Conservation (phyloP, 257 asterid genomes). For the Scutellaria galericulata region DNA sequence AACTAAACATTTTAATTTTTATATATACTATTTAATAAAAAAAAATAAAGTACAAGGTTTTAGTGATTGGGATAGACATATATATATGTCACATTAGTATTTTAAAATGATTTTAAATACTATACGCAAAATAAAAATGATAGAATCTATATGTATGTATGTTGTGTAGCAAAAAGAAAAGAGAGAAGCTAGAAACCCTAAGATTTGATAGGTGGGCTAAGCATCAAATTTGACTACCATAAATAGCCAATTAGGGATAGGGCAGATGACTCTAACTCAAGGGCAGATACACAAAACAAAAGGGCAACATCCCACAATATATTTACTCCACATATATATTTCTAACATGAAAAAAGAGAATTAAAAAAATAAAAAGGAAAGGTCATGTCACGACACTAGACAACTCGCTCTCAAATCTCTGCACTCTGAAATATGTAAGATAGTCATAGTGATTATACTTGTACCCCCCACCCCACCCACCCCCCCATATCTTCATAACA, state of each 20-base stretch:
- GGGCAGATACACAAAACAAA: constrained; percentile 36
- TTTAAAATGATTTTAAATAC: too few relatives aligned
- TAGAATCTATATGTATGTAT: too few relatives aligned
- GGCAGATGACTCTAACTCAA: constrained; percentile 29
- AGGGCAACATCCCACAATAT: constrained; percentile 40
- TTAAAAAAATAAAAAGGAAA: constrained; percentile 48
- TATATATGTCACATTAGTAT: too few relatives aligned
- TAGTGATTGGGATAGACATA: too few relatives aligned
- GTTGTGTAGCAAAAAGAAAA: not conserved
- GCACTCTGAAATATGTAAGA: constrained; percentile 60
- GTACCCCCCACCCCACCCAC: constrained; percentile 31
- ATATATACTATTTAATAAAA: too few relatives aligned
- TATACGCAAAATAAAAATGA: too few relatives aligned
- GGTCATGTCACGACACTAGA: constrained; percentile 81
- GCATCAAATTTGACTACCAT: constrained; percentile 33
- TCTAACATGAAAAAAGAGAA: not conserved
- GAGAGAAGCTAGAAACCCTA: constrained; percentile 31
- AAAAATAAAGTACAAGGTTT: too few relatives aligned
- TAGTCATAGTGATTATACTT: constrained; percentile 64
- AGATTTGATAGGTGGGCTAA: constrained; percentile 13
- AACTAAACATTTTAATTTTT: too few relatives aligned
- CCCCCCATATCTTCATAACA: constrained; percentile 35
- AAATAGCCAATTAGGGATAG: constrained; percentile 42
- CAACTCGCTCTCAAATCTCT: constrained; percentile 85
- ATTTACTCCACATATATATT: constrained; percentile 23